phyloP scores from a whole-genome alignment of 169 alveolate species.

The Eimeria praecox region DNA sequence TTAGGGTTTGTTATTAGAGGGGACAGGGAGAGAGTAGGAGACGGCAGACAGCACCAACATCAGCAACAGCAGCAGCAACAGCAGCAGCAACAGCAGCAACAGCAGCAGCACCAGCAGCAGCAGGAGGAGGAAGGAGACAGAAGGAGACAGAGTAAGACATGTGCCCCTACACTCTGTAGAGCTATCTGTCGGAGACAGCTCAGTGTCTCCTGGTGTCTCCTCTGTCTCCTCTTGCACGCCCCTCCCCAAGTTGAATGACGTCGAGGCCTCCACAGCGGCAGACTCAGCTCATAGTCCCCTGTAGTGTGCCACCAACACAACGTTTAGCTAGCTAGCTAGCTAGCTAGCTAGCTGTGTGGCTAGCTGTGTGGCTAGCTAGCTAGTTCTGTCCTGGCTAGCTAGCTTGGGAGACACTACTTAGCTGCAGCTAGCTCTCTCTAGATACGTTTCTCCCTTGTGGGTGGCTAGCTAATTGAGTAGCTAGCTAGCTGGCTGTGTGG shows the following conservation, averaged over 20 bases:
- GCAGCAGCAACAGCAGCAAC: neutral
- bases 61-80: neutral
- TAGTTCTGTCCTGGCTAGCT: too few species aligned
- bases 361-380: slow-evolving; percentile 10
- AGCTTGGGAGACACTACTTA: too few species aligned
- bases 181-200: neutral
- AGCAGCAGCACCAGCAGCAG: too few species aligned
- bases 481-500: neutral
- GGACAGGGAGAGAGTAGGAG: neutral
- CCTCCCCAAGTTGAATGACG: neutral
- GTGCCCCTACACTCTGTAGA: neutral
- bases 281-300: neutral
- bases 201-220: neutral
- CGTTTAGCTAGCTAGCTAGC: neutral
- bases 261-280: neutral
- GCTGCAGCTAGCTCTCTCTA: too few species aligned
- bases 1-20: too few species aligned
- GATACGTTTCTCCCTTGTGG: too few species aligned
- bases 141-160: neutral
- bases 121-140: neutral
- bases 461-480: neutral
- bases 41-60: neutral
- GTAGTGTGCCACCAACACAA: neutral
- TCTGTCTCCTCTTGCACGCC: neutral
- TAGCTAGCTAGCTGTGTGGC: neutral